A percentile compares a stretch with the other conserved stretches of the same genome.
Evolutionary conservation across 2,329 filamentous ascomycete genomes (phyloP).

Genomic region (Dactylella cylindrospora): DNA sequence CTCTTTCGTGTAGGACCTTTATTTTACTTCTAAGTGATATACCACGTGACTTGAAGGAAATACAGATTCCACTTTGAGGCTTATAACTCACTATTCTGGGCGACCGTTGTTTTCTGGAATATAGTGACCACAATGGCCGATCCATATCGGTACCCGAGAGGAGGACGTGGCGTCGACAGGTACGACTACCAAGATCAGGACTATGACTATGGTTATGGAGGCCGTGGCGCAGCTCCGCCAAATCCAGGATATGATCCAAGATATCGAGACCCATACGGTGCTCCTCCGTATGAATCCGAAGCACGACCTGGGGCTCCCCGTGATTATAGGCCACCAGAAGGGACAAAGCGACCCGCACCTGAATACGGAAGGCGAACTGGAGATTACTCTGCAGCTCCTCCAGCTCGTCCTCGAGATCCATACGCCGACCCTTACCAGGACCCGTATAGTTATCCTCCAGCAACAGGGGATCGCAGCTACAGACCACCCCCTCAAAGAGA

Average conservation of each 20-base stretch:
- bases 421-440: conserved; percentile 25
- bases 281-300: conserved; percentile 9
- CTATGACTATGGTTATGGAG: conserved; percentile 10
- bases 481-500: conserved; percentile 16
- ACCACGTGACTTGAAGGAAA: too few relatives aligned
- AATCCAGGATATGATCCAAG: conserved; percentile 13
- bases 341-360: conserved; percentile 10
- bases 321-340: conserved; percentile 16
- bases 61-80: too few relatives aligned
- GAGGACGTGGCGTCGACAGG: background rate
- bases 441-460: conserved; percentile 20
- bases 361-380: conserved; percentile 13
- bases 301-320: conserved; percentile 22
- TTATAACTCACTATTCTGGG: too few relatives aligned
- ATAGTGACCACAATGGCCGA: too few relatives aligned
- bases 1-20: too few relatives aligned
- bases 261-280: conserved; percentile 11
- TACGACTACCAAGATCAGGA: conserved; percentile 16
- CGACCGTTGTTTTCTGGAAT: too few relatives aligned
- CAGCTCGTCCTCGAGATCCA: conserved; percentile 19
- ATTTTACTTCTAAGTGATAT: too few relatives aligned
- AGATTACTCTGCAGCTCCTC: conserved; percentile 17
- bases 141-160: conserved; percentile 20
- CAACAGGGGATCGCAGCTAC: conserved; percentile 7
- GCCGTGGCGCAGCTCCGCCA: background rate